Percentiles rank a stretch among this genome's conserved stretches.
These are phyloP conservation scores for Arctium lappa DNA, from an alignment of 129 eudicot species.

Conservation along the genomic window DNA sequence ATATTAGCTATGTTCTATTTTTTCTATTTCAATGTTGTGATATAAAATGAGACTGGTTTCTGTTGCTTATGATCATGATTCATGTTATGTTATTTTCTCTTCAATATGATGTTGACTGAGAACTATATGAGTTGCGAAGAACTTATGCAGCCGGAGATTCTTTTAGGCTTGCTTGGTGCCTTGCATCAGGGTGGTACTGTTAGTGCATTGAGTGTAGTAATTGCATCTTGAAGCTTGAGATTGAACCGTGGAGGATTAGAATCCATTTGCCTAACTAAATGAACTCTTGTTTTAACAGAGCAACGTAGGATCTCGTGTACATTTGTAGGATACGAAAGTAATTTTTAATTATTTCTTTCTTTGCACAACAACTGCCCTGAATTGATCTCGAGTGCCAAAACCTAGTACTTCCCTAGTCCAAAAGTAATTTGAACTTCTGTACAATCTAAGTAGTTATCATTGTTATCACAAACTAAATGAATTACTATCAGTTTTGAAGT, in stretches of 20 bases:
- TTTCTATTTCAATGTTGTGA: background rate
- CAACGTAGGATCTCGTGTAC: background rate
- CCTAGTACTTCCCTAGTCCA: background rate
- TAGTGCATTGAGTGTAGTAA: background rate
- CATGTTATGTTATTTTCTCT: background rate
- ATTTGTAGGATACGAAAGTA: background rate
- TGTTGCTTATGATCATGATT: slow-evolving; percentile 8
- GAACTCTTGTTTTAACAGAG: background rate
- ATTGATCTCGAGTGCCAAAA: background rate
- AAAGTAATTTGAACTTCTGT: background rate
- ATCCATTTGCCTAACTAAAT: background rate
- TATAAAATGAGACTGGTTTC: background rate
- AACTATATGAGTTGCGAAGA: slow-evolving; percentile 1
- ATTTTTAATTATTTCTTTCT: background rate
- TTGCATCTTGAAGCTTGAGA: background rate
- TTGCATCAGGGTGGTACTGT: slow-evolving; percentile 1
- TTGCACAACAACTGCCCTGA: background rate
- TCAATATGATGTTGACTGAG: background rate
- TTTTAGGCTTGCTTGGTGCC: background rate
- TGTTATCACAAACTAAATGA: background rate
- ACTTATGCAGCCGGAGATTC: background rate
- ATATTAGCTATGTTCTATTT: background rate
- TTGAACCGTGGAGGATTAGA: background rate
- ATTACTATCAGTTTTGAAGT: background rate
- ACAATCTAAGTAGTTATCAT: background rate